A percentile compares a stretch with the other conserved stretches of the same genome.
phyloP scores from a whole-genome alignment of 2,329 filamentous ascomycete species.

The Paracamarosporium sp. region DNA sequence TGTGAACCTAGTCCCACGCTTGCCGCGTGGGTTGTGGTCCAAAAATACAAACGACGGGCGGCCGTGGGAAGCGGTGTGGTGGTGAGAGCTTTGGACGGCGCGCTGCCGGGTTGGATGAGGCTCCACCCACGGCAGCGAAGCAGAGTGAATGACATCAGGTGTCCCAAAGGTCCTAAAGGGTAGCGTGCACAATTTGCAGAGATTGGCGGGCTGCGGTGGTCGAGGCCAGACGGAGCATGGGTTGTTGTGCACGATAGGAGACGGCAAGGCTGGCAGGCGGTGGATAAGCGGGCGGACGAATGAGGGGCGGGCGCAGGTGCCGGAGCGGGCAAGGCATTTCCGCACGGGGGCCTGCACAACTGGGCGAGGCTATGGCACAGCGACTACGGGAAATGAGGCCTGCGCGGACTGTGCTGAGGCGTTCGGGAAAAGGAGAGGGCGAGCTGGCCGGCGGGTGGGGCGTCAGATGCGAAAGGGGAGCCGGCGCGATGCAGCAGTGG shows the following conservation, averaged over 20 bases:
- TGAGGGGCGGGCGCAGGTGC: background rate
- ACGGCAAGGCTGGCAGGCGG: background rate
- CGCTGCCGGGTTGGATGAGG: background rate
- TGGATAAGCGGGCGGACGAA: conserved; percentile 1
- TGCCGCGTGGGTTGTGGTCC: background rate
- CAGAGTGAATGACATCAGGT: conserved; percentile 4
- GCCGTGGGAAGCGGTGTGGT: conserved; percentile 2
- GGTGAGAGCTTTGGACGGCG: background rate
- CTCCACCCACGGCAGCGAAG: too few relatives aligned
- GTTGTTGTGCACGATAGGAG: conserved; percentile 1
- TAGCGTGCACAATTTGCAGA: conserved; percentile 13
- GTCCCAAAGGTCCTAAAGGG: background rate
- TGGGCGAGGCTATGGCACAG: conserved; percentile 34
- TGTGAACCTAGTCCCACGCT: background rate
- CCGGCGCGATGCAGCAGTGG: background rate
- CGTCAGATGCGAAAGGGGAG: conserved; percentile 10
- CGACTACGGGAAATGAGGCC: conserved; percentile 40
- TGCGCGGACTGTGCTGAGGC: conserved; percentile 26
- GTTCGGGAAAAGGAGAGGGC: conserved; percentile 21
- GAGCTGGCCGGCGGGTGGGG: conserved; percentile 14
- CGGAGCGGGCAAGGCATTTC: conserved; percentile 15
- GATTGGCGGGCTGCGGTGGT: conserved; percentile 7
- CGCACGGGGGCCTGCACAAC: conserved; percentile 30
- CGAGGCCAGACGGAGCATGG: conserved; percentile 1
- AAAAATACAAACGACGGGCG: background rate